Conservation (phyloP, 805 yeast genomes). For the Pichia eremophila region DNA sequence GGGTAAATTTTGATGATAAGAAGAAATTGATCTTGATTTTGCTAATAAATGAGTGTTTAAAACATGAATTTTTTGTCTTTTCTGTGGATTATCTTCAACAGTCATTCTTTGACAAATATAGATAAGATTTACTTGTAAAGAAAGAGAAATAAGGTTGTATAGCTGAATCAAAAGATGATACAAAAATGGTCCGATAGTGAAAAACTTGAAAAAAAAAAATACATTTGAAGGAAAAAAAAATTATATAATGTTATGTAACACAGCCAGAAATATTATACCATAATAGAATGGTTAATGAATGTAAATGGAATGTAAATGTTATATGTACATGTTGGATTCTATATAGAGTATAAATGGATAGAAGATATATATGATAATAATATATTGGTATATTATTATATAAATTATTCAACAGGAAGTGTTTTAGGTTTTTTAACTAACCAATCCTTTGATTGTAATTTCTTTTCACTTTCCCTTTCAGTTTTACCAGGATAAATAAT, state of each 20-base stretch:
- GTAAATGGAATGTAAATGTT: background rate
- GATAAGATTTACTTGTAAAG: background rate
- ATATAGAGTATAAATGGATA: background rate
- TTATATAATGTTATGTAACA: background rate
- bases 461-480: constrained; percentile 34
- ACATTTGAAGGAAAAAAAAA: background rate
- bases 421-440: constrained; percentile 46
- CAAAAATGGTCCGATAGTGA: background rate
- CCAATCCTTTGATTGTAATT: constrained; percentile 46
- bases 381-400: background rate
- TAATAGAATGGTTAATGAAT: too few relatives aligned
- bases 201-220: background rate
- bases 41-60: background rate
- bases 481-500: constrained; percentile 69
- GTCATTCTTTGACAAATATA: background rate
- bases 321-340: constrained; percentile 2
- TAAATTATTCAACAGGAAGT: constrained; percentile 37
- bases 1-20: constrained; percentile 17
- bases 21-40: background rate
- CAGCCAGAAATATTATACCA: constrained; percentile 1
- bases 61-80: background rate
- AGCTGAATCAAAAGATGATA: background rate
- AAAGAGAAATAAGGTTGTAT: background rate
- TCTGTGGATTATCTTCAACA: background rate
- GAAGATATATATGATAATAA: too few relatives aligned